Evolutionary conservation across 768 basidiomycete genomes (phyloP).

Genomic region (Lactarius psammicola): DNA sequence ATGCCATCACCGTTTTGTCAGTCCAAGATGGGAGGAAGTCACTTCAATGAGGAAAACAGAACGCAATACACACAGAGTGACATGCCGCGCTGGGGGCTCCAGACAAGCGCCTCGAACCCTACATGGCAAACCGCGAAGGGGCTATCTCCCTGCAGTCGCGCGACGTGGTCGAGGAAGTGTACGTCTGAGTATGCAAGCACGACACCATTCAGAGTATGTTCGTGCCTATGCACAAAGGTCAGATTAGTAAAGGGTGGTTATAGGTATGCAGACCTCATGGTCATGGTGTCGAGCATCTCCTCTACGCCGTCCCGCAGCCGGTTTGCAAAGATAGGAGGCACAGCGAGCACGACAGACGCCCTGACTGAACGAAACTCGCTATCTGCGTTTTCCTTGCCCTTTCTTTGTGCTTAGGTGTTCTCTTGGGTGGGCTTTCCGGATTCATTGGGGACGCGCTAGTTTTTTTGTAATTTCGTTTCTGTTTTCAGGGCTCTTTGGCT

Average conservation of each 20-base stretch:
- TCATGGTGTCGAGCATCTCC: slow-evolving; percentile 91
- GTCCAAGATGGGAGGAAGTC: slow-evolving; percentile 4
- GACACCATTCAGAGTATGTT: slow-evolving; percentile 83
- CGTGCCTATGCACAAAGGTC: slow-evolving; percentile 65
- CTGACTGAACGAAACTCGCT: slow-evolving; percentile 61
- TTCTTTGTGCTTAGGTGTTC: slow-evolving; percentile 32
- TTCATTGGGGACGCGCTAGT: slow-evolving; percentile 30
- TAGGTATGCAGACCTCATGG: slow-evolving; percentile 73
- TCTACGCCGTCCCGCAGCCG: slow-evolving; percentile 73
- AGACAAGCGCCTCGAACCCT: slow-evolving; percentile 80
- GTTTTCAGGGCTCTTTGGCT: too few species aligned
- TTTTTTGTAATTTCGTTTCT: slow-evolving; percentile 21
- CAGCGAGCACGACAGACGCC: slow-evolving; percentile 66
- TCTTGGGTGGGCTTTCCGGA: slow-evolving; percentile 28
- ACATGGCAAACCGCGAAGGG: slow-evolving; percentile 78
- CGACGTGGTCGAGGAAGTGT: slow-evolving; percentile 59
- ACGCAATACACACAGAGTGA: slow-evolving; percentile 64
- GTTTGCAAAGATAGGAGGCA: slow-evolving; percentile 79
- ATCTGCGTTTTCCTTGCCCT: slow-evolving; percentile 34
- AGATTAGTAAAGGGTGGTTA: background rate
- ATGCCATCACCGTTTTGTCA: slow-evolving; percentile 6
- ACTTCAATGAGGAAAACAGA: background rate
- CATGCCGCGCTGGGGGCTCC: slow-evolving; percentile 84
- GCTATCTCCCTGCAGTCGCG: slow-evolving; percentile 74
- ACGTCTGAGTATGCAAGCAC: slow-evolving; percentile 83